Evolutionary conservation across 2,329 filamentous ascomycete genomes (phyloP).

Genomic region (Arthroderma uncinatum): DNA sequence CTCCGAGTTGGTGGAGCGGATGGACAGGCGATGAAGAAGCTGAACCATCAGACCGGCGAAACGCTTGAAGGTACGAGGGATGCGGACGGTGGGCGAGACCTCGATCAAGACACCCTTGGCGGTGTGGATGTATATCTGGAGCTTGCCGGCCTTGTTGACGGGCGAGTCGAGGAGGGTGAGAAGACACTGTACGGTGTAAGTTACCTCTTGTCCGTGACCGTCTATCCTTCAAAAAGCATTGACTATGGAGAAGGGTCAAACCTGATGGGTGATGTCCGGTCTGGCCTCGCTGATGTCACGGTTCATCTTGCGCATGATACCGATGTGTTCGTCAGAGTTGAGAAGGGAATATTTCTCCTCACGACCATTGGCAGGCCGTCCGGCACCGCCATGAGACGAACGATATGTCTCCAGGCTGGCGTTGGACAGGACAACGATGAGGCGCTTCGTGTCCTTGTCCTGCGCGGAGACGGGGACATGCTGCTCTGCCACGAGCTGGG

Average conservation of each 20-base stretch:
- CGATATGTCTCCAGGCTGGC: constrained; percentile 97
- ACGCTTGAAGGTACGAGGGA: constrained; percentile 95
- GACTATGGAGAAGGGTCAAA: constrained; percentile 35
- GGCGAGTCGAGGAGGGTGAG: constrained; percentile 94
- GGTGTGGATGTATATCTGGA: constrained; percentile 98
- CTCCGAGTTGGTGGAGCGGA: constrained; percentile 90
- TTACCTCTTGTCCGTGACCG: too few species aligned
- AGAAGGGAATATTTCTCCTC: constrained; percentile 96
- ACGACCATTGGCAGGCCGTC: constrained; percentile 35
- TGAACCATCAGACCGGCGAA: constrained; percentile 99
- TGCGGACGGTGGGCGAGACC: constrained; percentile 94
- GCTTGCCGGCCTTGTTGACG: constrained; percentile 93
- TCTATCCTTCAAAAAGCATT: too few species aligned
- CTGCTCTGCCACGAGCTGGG: constrained; percentile 87
- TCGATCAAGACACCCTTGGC: constrained; percentile 95
- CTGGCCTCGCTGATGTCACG: constrained; percentile 95
- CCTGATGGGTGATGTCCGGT: constrained; percentile 97
- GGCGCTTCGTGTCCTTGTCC: constrained; percentile 80
- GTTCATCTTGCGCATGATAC: constrained; percentile 99
- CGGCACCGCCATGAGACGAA: constrained; percentile 61
- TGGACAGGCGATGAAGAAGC: constrained; percentile 86
- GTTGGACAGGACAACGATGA: constrained; percentile 95
- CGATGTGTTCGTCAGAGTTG: constrained; percentile 98
- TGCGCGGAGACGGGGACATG: constrained; percentile 68
- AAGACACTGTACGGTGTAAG: constrained; percentile 59